Evolutionary conservation across 345 rosid genomes (phyloP), one percentile per base, ranked within the genome.

Genomic region (Camelina neglecta): DNA sequence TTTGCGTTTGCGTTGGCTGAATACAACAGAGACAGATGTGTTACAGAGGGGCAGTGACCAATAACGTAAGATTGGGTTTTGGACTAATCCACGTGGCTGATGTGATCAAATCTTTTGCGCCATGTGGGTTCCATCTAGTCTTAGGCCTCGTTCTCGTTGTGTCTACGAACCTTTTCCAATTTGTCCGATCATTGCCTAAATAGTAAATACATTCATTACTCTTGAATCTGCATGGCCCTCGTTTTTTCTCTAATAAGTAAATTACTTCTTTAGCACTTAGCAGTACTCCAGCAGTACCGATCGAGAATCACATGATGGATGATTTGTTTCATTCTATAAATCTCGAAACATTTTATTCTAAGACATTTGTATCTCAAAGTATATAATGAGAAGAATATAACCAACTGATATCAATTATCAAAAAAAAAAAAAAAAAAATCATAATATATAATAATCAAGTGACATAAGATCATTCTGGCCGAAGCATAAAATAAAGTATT

Each of bases 101-200:
- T 60, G 47, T 36, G 29, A 60, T 60, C 47, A 60, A 60, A 36
- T 39, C 16, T 60, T 60, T 10, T 35, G n/a, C 3, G 7, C 20
- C 33, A 39, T 2, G 50, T 61, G 50, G 49, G 20, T 39, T 24
- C 31, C 33, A 36, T 61, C 18, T 12, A 20, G 45, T 15, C 9
- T 60, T 60, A 20, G 33, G n/a, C 31, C 5, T 39, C 33, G 16
- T 41, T 61, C 5, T 39, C 33, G 16, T 41, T 61, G 33, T 6
- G 48, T 41, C 10, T 21, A 61, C 50, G 66, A 11, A 6, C 31
- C 9, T 61, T 20, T 59, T 35, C 44, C 63, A 15, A 35, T 48
- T 21, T 48, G 57, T 64, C 44, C 47, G 71, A 50, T 66, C 33
- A 50, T 50, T 66, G 18, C 58, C 70, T 53, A 36, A 26, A 18